Base-by-base conservation (phyloP, 805 yeast genomes). In the Debaryomyces hansenii region DNA sequence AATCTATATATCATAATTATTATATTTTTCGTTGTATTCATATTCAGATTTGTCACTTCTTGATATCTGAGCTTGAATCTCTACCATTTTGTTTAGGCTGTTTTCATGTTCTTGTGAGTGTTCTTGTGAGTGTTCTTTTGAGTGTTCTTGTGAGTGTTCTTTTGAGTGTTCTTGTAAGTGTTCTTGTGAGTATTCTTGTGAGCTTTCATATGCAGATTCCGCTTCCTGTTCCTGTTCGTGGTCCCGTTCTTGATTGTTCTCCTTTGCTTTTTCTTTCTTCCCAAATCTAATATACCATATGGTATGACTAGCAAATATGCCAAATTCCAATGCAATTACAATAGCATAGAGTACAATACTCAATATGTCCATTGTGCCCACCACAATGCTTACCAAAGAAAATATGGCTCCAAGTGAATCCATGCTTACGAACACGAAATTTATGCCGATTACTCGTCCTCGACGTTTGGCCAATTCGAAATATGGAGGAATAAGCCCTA, bases 361-460 rank as follows among this genome's bases (percentile, higher is more conserved):
- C 79, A 92, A 75, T n/a, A 81, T 63, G 62, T 91, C 97, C 60
- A 87, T 58, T 32, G 74, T 72, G 1, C 74, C 94, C 33, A 84
- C 74, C 1, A 69, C 63, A 14, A 72, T 75, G 55, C 83, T 74
- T 35, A 79, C 74, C 67, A 87, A 77, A 10, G 95, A 87, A 53
- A 89, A 82, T 36, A 72, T 67, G 0, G 97, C 97, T 7, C 98
- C 98, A 20, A 79, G 51, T 4, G 87, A 79, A 62, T 92, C 97
- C 68, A 91, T 67, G 4, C 75, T 57, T 47, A 92, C 71, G 52
- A 92, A 92, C 2, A 86, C 54, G 58, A 92, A 90, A 61, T 90
- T 90, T 58, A 92, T 85, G 0, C 98, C 98, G 3, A 90, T 82
- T 2, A 92, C 97, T 31, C 86, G 69, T 1, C 97, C 97, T 42